A percentile compares a stretch with the other conserved stretches of the same genome.
Conservation (phyloP, 257 asterid genomes). For the Pogostemon cablin region DNA sequence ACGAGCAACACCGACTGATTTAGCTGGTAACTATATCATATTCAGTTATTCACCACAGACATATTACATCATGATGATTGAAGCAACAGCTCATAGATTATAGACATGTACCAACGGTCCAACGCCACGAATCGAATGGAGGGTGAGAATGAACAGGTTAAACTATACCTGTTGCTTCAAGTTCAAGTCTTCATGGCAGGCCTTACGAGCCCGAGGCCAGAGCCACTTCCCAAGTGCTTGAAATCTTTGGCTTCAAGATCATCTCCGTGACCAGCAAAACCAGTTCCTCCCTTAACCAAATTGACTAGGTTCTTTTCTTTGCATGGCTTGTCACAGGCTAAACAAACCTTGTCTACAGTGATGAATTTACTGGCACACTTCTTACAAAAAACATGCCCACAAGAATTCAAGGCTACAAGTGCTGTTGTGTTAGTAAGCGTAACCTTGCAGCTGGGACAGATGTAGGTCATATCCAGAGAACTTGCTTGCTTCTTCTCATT, state of each 20-base stretch:
- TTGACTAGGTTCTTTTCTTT: constrained; percentile 68
- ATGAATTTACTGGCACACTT: constrained; percentile 83
- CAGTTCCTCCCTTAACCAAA: constrained; percentile 93
- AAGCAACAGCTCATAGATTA: background rate
- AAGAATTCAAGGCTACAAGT: constrained; percentile 76
- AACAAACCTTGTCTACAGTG: constrained; percentile 83
- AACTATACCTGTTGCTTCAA: background rate
- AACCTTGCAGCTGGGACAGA: constrained; percentile 96
- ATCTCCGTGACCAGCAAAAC: constrained; percentile 93
- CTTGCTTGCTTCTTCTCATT: constrained; percentile 49
- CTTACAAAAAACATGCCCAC: constrained; percentile 96
- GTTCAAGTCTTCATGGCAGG: constrained; percentile 81
- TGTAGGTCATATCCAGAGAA: constrained; percentile 63
- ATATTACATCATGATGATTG: constrained; percentile 3
- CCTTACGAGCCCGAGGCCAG: constrained; percentile 89
- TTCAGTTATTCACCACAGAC: background rate
- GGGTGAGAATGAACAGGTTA: background rate
- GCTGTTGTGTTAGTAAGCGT: constrained; percentile 72
- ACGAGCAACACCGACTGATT: background rate
- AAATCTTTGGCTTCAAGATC: constrained; percentile 90
- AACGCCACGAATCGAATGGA: background rate
- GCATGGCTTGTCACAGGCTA: constrained; percentile 82
- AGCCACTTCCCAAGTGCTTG: constrained; percentile 94
- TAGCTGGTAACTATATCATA: no score
- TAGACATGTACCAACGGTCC: background rate